phyloP scores from a whole-genome alignment of 2,329 filamentous ascomycete genomes.

The Allantophomopsis cytisporea region DNA sequence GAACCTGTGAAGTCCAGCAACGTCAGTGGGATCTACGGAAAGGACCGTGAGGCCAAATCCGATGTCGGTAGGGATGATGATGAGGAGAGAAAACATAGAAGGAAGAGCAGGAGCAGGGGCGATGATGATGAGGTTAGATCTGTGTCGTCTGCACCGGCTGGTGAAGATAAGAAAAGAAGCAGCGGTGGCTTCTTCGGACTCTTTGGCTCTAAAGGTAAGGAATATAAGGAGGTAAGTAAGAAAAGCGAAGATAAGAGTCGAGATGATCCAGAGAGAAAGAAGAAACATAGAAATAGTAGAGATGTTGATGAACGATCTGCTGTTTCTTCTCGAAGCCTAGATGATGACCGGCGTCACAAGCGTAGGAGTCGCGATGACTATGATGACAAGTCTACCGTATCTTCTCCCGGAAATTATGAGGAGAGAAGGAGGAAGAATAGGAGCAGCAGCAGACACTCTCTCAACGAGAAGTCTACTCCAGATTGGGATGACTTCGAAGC shows the following conservation, averaged over 20 bases:
- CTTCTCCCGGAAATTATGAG: conserved; percentile 13
- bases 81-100: conserved; percentile 21
- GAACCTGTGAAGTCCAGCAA: conserved; percentile 14
- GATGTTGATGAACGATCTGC: background rate
- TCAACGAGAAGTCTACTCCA: too few species aligned
- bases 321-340: background rate
- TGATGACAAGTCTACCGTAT: conserved; percentile 10
- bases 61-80: conserved; percentile 23
- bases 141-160: conserved; percentile 26
- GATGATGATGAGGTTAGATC: conserved; percentile 34
- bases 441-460: too few species aligned
- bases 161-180: conserved; percentile 20
- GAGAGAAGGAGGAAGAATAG: conserved; percentile 13
- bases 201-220: conserved; percentile 17
- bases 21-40: conserved; percentile 25
- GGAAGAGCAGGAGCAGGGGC: conserved; percentile 25
- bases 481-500: too few species aligned
- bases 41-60: conserved; percentile 30
- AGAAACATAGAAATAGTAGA: background rate
- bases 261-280: conserved; percentile 1
- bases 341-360: background rate
- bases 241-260: background rate
- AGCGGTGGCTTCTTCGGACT: conserved; percentile 29
- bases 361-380: too few species aligned
- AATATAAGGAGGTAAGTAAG: too few species aligned